Conservation (phyloP, 345 rosid species). For the Bruguiera gymnorhiza region DNA sequence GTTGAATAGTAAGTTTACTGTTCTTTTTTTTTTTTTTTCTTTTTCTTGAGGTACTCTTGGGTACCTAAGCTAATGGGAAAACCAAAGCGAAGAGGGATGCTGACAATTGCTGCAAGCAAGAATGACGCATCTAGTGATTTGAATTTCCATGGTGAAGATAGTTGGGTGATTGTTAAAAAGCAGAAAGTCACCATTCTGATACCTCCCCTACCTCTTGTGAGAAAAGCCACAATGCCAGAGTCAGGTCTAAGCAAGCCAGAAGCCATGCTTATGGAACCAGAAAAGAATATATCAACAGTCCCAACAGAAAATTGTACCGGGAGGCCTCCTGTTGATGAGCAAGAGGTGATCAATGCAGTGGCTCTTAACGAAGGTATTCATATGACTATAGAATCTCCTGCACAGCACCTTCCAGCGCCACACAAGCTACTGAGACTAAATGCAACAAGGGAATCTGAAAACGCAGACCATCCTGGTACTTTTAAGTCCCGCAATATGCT, state of each 20-base stretch:
- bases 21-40: no score
- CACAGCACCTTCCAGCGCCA: slow-evolving; percentile 13
- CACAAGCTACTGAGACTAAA: slow-evolving; percentile 20
- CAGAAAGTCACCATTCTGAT: slow-evolving; percentile 63
- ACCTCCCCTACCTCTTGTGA: slow-evolving; percentile 46
- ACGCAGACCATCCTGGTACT: neutral
- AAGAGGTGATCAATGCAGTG: slow-evolving; percentile 22
- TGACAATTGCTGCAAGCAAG: slow-evolving; percentile 13
- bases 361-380: slow-evolving; percentile 15
- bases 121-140: neutral
- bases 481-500: slow-evolving; percentile 16
- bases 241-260: slow-evolving; percentile 34
- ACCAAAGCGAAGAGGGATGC: slow-evolving; percentile 36
- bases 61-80: slow-evolving; percentile 16
- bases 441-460: slow-evolving; percentile 19
- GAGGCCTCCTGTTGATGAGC: slow-evolving; percentile 35
- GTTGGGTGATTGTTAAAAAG: slow-evolving; percentile 72
- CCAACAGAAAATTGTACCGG: slow-evolving; percentile 21
- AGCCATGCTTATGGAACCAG: slow-evolving; percentile 22
- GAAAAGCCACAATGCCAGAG: slow-evolving; percentile 27
- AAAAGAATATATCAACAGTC: slow-evolving; percentile 13
- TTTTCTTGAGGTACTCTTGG: no score
- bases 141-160: slow-evolving; percentile 38
- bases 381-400: slow-evolving; percentile 23
- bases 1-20: no score